Evolutionary conservation across 2,329 filamentous ascomycete genomes (phyloP).

Genomic region (Aspergillus sp.): DNA sequence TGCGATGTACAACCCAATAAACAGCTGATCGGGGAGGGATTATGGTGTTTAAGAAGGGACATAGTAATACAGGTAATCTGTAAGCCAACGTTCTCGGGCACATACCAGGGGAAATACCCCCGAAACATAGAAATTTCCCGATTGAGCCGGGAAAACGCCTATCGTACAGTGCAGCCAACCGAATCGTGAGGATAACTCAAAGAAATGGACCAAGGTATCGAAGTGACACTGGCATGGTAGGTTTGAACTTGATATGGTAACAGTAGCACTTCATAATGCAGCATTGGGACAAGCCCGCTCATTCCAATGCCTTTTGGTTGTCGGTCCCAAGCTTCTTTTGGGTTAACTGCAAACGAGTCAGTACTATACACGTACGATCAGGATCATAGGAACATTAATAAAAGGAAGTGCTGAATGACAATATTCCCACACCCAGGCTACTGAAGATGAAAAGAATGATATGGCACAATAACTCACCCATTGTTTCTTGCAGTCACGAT

Average conservation of each 20-base stretch:
- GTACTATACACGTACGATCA: background rate
- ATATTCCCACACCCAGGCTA: background rate
- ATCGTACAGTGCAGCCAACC: slow-evolving; percentile 10
- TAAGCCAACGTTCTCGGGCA: background rate
- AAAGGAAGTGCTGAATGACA: background rate
- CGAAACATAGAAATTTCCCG: slow-evolving; percentile 2
- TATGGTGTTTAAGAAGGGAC: background rate
- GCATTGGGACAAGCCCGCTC: slow-evolving; percentile 2
- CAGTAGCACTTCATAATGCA: background rate
- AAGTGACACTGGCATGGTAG: background rate
- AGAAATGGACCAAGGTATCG: background rate
- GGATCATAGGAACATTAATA: background rate
- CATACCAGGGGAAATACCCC: slow-evolving; percentile 6
- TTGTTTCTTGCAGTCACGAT: slow-evolving; percentile 90
- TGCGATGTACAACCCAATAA: background rate
- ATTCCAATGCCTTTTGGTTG: slow-evolving; percentile 3
- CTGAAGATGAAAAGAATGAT: background rate
- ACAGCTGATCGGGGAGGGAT: background rate
- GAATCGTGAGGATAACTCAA: slow-evolving; percentile 2
- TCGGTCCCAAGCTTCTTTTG: slow-evolving; percentile 27
- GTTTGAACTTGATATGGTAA: background rate
- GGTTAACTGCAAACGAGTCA: slow-evolving; percentile 25
- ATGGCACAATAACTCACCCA: slow-evolving; percentile 66
- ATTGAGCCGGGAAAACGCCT: background rate
- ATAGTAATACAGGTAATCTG: background rate